A percentile compares a stretch with the other conserved stretches of the same genome.
phyloP scores from a whole-genome alignment of 176 grass and related monocot genomes.

The Triticum urartu region DNA sequence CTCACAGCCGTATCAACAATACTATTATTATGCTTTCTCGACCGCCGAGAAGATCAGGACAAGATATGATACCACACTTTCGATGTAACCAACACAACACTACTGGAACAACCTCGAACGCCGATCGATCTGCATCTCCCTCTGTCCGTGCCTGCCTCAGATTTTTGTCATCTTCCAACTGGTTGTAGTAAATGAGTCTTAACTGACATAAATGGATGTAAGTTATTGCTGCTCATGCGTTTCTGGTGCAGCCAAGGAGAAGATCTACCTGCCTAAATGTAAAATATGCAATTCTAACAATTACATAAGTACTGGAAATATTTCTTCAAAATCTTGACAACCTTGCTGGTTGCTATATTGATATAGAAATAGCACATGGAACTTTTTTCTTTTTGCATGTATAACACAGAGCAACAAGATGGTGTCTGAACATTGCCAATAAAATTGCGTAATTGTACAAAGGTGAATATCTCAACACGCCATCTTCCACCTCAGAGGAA shows the following conservation, averaged over 20 bases:
- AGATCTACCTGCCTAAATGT: background rate
- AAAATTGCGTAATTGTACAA: too few relatives aligned
- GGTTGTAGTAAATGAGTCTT: background rate
- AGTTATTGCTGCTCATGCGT: background rate
- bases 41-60: background rate
- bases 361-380: background rate
- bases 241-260: background rate
- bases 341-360: background rate
- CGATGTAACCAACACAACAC: background rate
- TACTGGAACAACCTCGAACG: background rate
- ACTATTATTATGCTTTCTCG: background rate
- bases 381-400: too few relatives aligned
- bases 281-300: background rate
- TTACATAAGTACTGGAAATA: background rate
- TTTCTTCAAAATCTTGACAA: background rate
- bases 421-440: too few relatives aligned
- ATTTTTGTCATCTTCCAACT: background rate
- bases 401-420: too few relatives aligned
- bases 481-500: background rate
- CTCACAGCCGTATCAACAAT: background rate
- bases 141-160: background rate
- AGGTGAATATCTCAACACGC: background rate
- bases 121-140: background rate
- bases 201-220: background rate
- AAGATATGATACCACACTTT: conserved; percentile 6